These are phyloP conservation scores for Saccharomycopsis fodiens DNA, from an alignment of 805 yeast genomes.

Conservation along the genomic window DNA sequence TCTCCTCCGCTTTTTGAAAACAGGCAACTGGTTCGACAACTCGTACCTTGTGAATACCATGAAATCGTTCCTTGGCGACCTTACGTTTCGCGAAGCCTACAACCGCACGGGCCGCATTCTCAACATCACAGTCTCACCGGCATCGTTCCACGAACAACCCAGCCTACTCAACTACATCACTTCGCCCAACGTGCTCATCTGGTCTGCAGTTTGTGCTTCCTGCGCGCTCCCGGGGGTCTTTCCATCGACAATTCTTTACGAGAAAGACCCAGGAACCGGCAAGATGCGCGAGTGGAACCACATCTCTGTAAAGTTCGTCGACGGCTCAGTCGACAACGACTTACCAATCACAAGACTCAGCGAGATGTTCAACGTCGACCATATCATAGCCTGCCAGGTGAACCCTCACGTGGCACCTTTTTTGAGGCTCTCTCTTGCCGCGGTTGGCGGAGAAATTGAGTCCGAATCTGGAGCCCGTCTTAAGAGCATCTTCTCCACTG, in stretches of 20 bases:
- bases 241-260: conserved; percentile 77
- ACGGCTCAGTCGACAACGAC: conserved; percentile 94
- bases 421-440: conserved; percentile 56
- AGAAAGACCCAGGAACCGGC: conserved; percentile 70
- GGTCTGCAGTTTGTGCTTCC: conserved; percentile 91
- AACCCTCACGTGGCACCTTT: conserved; percentile 94
- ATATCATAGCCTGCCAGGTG: conserved; percentile 95
- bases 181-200: conserved; percentile 71
- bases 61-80: conserved; percentile 73
- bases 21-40: conserved; percentile 87
- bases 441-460: conserved; percentile 64
- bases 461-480: conserved; percentile 49
- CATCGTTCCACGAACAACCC: conserved; percentile 87
- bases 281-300: conserved; percentile 77
- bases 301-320: conserved; percentile 73
- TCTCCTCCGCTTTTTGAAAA: conserved; percentile 55
- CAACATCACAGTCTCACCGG: conserved; percentile 90
- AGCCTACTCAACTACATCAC: conserved; percentile 71
- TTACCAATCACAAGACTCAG: conserved; percentile 83
- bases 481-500: conserved; percentile 42
- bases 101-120: conserved; percentile 90
- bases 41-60: conserved; percentile 63
- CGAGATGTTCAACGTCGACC: conserved; percentile 97
- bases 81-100: conserved; percentile 91
- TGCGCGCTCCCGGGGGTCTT: conserved; percentile 92